These are phyloP conservation scores for Pleurotus djamor DNA, from an alignment of 768 basidiomycete species.

Conservation along the genomic window DNA sequence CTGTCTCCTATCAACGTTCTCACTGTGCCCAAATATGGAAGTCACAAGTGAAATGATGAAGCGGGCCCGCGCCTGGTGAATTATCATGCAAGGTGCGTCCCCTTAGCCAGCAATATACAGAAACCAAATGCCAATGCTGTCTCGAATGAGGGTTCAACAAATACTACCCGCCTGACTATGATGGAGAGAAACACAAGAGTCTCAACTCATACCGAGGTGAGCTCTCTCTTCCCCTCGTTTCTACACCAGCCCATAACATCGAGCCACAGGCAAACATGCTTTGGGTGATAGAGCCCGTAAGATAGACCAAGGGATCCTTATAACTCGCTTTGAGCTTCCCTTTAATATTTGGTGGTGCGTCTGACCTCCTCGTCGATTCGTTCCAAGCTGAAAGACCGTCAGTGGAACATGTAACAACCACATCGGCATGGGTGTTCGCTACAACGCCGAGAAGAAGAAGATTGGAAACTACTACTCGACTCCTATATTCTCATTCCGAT, in stretches of 20 bases:
- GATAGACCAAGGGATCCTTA: conserved; percentile 93
- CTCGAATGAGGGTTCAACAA: conserved; percentile 41
- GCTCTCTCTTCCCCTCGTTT: conserved; percentile 6
- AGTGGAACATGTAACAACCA: conserved; percentile 94
- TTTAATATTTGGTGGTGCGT: conserved; percentile 96
- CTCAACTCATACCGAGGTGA: conserved; percentile 71
- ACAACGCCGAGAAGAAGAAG: conserved; percentile 99
- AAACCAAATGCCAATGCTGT: background rate
- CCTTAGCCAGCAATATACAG: background rate
- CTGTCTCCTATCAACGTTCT: no score
- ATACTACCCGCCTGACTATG: conserved; percentile 52
- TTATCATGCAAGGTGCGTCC: conserved; percentile 12
- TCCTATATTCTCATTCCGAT: conserved; percentile 92
- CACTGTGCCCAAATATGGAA: no score
- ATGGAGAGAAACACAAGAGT: conserved; percentile 48
- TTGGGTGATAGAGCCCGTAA: conserved; percentile 92
- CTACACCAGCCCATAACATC: conserved; percentile 9
- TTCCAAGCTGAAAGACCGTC: no score
- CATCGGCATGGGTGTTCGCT: conserved; percentile 99
- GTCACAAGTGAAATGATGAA: no score
- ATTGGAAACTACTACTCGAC: conserved; percentile 94
- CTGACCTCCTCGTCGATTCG: background rate
- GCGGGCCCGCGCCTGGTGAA: no score
- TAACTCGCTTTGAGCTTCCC: conserved; percentile 93
- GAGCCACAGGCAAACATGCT: conserved; percentile 81